Base-by-base conservation (phyloP, 2,329 filamentous ascomycete species). In the Stylonectria norvegica region DNA sequence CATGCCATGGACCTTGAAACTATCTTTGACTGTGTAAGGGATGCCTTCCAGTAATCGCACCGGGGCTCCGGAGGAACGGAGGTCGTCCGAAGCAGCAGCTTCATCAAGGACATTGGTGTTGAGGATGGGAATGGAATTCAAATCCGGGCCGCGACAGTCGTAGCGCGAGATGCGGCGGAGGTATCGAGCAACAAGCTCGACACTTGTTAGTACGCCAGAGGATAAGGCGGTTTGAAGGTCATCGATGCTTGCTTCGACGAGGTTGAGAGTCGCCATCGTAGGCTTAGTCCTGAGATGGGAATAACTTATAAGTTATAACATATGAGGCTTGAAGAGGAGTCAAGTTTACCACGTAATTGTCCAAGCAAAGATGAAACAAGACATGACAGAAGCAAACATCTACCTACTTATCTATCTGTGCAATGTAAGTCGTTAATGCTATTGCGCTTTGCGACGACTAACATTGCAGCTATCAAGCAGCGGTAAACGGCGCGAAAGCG, bases 11-110 rank as follows among this genome's bases (percentile, higher is more conserved):
- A 74, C 69, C 47, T 73, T 77, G 62, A 73, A 79, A 49, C 67
- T 73, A 50, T 81, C 77, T 53, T 81, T 81, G 49, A 78, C 63
- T 0, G 75, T 76, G 43, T 68, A 79, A 0, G 76, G 75, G 6
- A 81, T 77, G 1, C 78, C 75, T 48, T 81, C 75, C 0, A 80
- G 20, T 1, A 36, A 29, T 0, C 38, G 61, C 1, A 61, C 31
- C 1, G 38, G 42, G 4, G 5, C 28, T 4, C 41, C 46, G 0
- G 53, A 45, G 2, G 53, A 49, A 3, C 60, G 49, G 9, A 50
- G 42, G 19, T 53, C 52, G 5, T 64, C 62, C 0, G 62, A 62
- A 0, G 52, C 52, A 4, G 48, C 43, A 0, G 61, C 61, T 17
- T 59, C 55, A 3, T 48, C 41, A n/a, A 63, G 59, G 5, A 55